These are phyloP conservation scores for Ballota nigra DNA, from an alignment of 257 asterid genomes.

Conservation along the genomic window DNA sequence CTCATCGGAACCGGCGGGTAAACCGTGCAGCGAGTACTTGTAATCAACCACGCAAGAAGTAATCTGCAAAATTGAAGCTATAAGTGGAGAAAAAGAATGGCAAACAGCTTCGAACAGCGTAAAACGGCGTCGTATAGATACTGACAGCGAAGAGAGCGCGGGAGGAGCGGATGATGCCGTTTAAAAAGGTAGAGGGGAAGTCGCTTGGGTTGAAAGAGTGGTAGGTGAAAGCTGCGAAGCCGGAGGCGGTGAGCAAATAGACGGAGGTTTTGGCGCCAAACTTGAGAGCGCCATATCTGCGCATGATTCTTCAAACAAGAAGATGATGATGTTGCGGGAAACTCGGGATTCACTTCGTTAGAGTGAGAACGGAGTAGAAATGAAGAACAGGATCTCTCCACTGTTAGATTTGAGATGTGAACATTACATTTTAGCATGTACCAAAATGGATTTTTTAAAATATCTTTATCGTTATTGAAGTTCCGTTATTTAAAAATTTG, in stretches of 20 bases:
- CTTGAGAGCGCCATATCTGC: constrained; percentile 31
- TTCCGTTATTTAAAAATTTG: too few species aligned
- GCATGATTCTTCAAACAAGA: constrained; percentile 25
- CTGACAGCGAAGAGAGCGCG: constrained; percentile 69
- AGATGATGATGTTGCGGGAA: not conserved
- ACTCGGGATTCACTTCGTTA: not conserved
- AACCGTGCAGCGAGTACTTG: constrained; percentile 59
- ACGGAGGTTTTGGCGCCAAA: constrained; percentile 39
- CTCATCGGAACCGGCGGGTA: constrained; percentile 46
- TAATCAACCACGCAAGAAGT: constrained; percentile 64
- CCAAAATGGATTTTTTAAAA: too few species aligned
- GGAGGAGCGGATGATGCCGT: constrained; percentile 79
- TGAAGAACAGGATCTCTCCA: too few species aligned
- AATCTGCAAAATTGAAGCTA: constrained; percentile 38
- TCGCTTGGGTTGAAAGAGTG: constrained; percentile 29
- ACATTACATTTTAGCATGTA: too few species aligned
- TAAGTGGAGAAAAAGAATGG: not conserved
- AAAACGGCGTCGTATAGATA: not conserved
- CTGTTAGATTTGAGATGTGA: too few species aligned
- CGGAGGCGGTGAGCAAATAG: constrained; percentile 50
- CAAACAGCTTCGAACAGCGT: not conserved
- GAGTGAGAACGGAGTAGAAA: too few species aligned
- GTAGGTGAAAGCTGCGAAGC: constrained; percentile 45
- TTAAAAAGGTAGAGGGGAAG: constrained; percentile 38
- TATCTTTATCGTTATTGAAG: too few species aligned